Evolutionary conservation across 2,329 filamentous ascomycete species (phyloP), one percentile per base, ranked within the genome.

Genomic region (Catunica adiposa): DNA sequence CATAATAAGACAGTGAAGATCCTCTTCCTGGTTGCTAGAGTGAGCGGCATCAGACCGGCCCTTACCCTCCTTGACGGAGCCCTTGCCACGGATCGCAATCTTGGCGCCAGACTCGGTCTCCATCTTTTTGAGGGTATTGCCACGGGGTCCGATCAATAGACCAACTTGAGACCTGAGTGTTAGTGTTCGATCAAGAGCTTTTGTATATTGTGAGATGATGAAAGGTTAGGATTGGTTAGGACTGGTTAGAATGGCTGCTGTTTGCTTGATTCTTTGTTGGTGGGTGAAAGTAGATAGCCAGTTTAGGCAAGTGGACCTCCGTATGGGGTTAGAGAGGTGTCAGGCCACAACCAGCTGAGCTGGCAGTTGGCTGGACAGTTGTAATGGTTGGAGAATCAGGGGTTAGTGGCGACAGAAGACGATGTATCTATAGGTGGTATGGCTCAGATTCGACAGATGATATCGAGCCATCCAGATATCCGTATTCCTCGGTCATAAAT

Each of bases 101-200:
- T 98, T 98, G 69, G 92, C 92, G 61, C 84, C 84, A 57, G 92
- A 98, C 73, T 98, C 89, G 66, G 84, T 81, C 70, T 98, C 92
- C 92, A 98, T 98, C 71, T 96, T 98, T 77, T 98, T 98, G 68
- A 98, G 75, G 63, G 92, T 98, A 70, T 98, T 98, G 73, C 92
- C 92, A 90, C 92, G 92, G 73, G 92, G 92, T 73, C 92, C 92
- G 82, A 98, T 98, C 72, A 98, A 89, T 80, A 98, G 83, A 73
- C 92, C 92, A 82, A 98, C 92, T 98, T 95, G 73, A 82, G 76
- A 85, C 80, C 85, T 89, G 85, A 75, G 82, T 86, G 88, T 98
- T 94, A 96, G 89, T 94, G 62, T 59, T 61, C 59, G 63, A 62
- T 62, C 60, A 65, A 63, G 61, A 63, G 40, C 40, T n/a, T n/a